Evolutionary conservation across 2,329 filamentous ascomycete genomes (phyloP).

Genomic region (Hirsutella rhossiliensis): DNA sequence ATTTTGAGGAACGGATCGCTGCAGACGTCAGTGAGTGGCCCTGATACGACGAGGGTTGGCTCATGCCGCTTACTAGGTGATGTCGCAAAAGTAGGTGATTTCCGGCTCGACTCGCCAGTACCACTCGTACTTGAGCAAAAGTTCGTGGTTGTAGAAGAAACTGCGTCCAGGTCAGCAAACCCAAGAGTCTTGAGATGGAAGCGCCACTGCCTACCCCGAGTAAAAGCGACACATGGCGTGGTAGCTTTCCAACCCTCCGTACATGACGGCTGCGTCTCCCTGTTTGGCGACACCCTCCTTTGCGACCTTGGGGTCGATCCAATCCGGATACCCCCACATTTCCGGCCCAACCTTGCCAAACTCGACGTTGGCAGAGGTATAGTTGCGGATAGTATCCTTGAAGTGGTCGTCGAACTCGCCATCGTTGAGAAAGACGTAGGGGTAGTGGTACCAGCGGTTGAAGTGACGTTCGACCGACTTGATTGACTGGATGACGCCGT

Average conservation of each 20-base stretch:
- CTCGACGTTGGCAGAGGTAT: conserved; percentile 79
- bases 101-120: conserved; percentile 99
- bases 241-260: conserved; percentile 96
- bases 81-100: conserved; percentile 99
- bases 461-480: conserved; percentile 98
- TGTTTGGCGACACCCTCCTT: conserved; percentile 95
- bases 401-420: conserved; percentile 94
- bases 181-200: not conserved
- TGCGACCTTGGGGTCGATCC: conserved; percentile 87
- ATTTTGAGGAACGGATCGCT: conserved; percentile 94
- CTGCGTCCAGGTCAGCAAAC: conserved; percentile 25
- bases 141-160: conserved; percentile 94
- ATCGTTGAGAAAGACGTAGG: conserved; percentile 96
- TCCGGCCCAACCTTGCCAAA: conserved; percentile 85
- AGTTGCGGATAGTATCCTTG: conserved; percentile 75
- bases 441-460: conserved; percentile 98
- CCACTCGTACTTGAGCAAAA: conserved; percentile 96
- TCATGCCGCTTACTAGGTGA: conserved; percentile 63
- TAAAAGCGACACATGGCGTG: conserved; percentile 99
- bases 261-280: conserved; percentile 96
- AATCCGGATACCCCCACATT: conserved; percentile 96
- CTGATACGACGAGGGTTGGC: not conserved
- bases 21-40: not conserved
- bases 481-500: conserved; percentile 90
- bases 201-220: conserved; percentile 59